These are phyloP conservation scores for Aspergillus bertholletiae DNA, from an alignment of 495 filamentous ascomycete genomes.

Conservation along the genomic window DNA sequence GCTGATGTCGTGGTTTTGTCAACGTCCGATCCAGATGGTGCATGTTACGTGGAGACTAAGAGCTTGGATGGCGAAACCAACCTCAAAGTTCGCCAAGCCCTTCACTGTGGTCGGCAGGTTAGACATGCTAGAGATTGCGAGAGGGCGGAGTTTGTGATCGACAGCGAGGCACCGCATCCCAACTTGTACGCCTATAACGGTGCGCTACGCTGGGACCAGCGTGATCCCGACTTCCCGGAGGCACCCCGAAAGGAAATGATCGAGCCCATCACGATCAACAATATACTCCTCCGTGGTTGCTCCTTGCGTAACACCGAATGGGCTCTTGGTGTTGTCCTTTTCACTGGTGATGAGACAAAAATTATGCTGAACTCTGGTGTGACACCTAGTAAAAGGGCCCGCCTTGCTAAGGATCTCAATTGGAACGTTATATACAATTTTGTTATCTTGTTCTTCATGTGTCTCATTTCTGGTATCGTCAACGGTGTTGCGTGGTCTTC, in stretches of 20 bases:
- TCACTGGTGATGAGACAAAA: conserved; percentile 96
- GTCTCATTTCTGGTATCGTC: conserved; percentile 77
- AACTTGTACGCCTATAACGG: conserved; percentile 94
- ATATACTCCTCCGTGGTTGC: conserved; percentile 88
- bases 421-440: conserved; percentile 99
- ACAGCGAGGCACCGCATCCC: conserved; percentile 87
- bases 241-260: conserved; percentile 69
- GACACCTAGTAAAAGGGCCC: conserved; percentile 91
- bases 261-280: conserved; percentile 92
- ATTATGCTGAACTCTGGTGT: conserved; percentile 99
- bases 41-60: conserved; percentile 98
- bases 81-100: conserved; percentile 87
- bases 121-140: conserved; percentile 93
- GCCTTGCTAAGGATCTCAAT: conserved; percentile 88
- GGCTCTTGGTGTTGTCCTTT: conserved; percentile 92
- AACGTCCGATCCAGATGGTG: conserved; percentile 90
- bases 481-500: conserved; percentile 81
- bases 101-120: conserved; percentile 78
- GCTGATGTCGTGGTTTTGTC: conserved; percentile 95
- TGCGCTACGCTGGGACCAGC: conserved; percentile 82
- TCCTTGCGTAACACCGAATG: conserved; percentile 95
- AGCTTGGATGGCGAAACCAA: conserved; percentile 98
- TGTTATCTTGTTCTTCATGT: conserved; percentile 84
- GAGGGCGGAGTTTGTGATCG: conserved; percentile 76
- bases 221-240: conserved; percentile 56